Evolutionary conservation across 306 rosid species (phyloP), one percentile per base, ranked within the genome.

Genomic region (Quercus wislizeni): DNA sequence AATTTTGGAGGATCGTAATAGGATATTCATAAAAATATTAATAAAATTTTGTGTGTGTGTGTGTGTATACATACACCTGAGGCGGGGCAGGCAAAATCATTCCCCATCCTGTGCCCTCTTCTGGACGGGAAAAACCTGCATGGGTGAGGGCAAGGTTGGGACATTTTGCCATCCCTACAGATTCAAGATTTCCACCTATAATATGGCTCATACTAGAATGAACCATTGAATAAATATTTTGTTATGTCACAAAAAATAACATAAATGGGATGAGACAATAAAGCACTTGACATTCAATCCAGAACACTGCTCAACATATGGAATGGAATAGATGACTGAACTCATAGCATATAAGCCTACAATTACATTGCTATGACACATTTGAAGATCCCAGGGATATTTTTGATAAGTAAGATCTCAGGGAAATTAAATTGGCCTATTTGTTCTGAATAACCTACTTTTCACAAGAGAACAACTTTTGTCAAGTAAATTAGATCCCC

Each of bases 231-330:
- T 52, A 38, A 69, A 69, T 61, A 51, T 31, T 30, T 51, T 55
- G 14, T n/a, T 55, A 28, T 21, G 74, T 54, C 73, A 56, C 54
- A 15, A 28, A 73, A 55, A 55, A 25, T 57, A 64, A 63, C 31
- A 52, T 57, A 55, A 61, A 69, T 58, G 57, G 69, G 55, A 77
- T 65, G 76, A 73, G 69, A 73, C 52, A 12, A 67, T 7, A 19
- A 61, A 51, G 68, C 56, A 77, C 62, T 72, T 55, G 71, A 64
- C 57, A 73, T n/a, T n/a, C 43, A 11, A 58, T 64, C 41, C 23
- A 63, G 20, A 71, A 69, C 6, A 58, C 55, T 65, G 28, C 31
- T 27, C 14, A 68, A 41, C 23, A 14, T 21, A 20, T 46, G 58
- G 14, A 71, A 20, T 12, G 35, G 65, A 23, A 58, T 6, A 23